Base-by-base conservation (phyloP, 345 rosid species). In the Camelina hispida region DNA sequence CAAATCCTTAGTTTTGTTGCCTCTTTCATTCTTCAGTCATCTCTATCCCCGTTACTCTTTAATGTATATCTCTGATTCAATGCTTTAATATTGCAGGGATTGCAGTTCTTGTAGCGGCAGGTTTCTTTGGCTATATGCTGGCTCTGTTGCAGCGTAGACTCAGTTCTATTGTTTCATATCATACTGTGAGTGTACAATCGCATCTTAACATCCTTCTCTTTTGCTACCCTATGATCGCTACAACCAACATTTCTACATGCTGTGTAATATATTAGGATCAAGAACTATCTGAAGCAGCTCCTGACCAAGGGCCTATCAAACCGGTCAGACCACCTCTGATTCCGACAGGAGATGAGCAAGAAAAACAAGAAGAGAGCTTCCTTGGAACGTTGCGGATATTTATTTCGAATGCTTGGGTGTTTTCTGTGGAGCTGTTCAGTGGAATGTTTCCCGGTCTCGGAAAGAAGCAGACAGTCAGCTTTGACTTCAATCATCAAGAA, bases 121-220 rank as follows among this genome's bases (percentile, higher is more conserved):
- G 96, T 57, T 86, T 90, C 81, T 87, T 90, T 52, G 98, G 99
- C 48, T 95, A 95, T 76, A 90, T 92, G 99, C 79, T 95, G 68
- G 99, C 99, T 46, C 76, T 95, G 81, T 85, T 92, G 80, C 99
- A 92, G 54, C 87, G 82, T 14, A 85, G 96, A 78, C 83, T 89
- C 71, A 84, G 85, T 62, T 78, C 85, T 30, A 85, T 85, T 46
- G 77, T 86, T 72, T 91, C 93, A 44, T 77, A 88, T 66, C 86
- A 77, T 51, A 81, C 65, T 54, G 99, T 90, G 50, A 86, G 96
- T 82, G 60, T 57, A 58, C 43, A 40, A 4, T 73, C 32, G 32
- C 55, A 15, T 73, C 38, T 38, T 23, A 17, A 23, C 47, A 46
- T 37, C 50, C 59, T 72, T 23, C 10, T 9, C 51, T 56, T 56